Evolutionary conservation across 257 asterid genomes (phyloP), one percentile per base, ranked within the genome.

Genomic region (Capsicum baccatum): DNA sequence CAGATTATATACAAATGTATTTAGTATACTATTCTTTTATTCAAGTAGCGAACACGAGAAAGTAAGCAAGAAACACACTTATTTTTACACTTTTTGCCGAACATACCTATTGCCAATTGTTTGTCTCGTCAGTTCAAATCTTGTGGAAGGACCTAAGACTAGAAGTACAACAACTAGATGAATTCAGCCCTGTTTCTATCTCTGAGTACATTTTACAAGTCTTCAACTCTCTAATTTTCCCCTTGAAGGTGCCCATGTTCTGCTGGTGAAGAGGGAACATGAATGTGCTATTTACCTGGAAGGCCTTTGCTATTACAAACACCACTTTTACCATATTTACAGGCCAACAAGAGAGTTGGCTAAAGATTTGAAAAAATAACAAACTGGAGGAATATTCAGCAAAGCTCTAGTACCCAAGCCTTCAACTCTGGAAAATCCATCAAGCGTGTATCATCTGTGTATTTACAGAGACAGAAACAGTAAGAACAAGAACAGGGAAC

Each of bases 391-490:
- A 52, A 52, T 1, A 76, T 76, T 47, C 81, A 76, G 21, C 47
- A 52, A 81, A 81, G 52, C 48, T 79, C 70, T 64, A 73, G 37
- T 14, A 69, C 64, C 64, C 66, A 14, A 73, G 35, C 19, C 33
- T 52, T 52, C 63, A 37, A 35, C 79, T 81, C 6, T 42, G 8
- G 54, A 7, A 85, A 64, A 82, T 67, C 83, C 90, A 78, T 90
- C 93, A 93, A 17, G 91, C 90, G 8, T 86, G 94, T 66, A 91
- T 86, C 95, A 93, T 90, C 91, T 89, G 93, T 79, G 88, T 84
- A 90, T 87, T 89, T 90, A 74, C 42, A 88, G 79, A 39, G 81
- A 82, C 50, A 83, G 48, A 55, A 58, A 83, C 80, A 48, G 63
- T 14, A 79, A 62, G 47, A 74, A 48, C 55, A 54, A 39, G 81